Evolutionary conservation across 2,329 filamentous ascomycete species (phyloP), one percentile per base, ranked within the genome.

Genomic region (Monilinia fructigena): DNA sequence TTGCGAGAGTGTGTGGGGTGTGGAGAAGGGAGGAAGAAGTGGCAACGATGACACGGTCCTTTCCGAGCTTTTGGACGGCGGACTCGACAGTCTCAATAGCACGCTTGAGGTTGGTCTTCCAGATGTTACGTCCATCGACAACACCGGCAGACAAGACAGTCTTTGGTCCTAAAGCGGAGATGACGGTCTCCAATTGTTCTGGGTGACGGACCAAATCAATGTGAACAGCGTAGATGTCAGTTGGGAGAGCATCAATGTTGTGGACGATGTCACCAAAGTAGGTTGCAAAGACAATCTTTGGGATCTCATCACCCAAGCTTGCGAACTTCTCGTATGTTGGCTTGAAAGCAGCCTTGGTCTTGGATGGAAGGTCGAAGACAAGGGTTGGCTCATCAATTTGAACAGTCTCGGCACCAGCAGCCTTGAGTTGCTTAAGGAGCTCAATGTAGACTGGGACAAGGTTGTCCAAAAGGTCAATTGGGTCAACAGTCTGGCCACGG

Each of bases 191-290:
- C 71, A 99, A 90, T 85, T 99, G 95, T 86, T 98, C 94, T 66
- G 95, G 95, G 86, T 97, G 94, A 80, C 95, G 93, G 81, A 98
- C 95, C 73, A 98, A 90, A 81, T 99, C 95, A 73, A 98, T 79
- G 85, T 99, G 95, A 74, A 99, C 86, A 76, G 86, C 94, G 80
- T 96, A 87, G 77, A 96, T 81, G 76, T 86, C 86, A 79, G 89
- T 86, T 78, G 92, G 86, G 75, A 99, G 81, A 73, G 92, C 87
- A 77, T 97, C 93, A 74, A 97, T 87, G 89, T 99, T 99, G 90
- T 99, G 95, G 76, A 98, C 92, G 73, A 99, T 93, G 81, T 99
- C 95, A 83, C 95, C 95, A 78, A 99, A 99, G 88, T 98, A 99
- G 77, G 95, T 98, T 79, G 95, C 90, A 76, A 99, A 86, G 76